Conservation (phyloP, 306 rosid genomes). For the Castanea sativa region DNA sequence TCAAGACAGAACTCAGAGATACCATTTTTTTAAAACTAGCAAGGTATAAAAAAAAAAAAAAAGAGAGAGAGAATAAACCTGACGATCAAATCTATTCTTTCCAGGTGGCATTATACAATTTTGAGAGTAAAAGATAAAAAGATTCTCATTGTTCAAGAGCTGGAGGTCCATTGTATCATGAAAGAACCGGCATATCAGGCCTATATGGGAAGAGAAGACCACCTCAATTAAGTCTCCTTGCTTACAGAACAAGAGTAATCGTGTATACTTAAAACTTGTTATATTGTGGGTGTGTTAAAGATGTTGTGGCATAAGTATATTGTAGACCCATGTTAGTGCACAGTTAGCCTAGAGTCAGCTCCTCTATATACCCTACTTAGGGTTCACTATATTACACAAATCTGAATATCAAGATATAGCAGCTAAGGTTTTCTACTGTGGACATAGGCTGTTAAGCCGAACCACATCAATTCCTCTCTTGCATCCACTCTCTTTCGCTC, state of each 20-base stretch:
- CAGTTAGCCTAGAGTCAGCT: too few relatives aligned
- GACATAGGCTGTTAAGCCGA: too few relatives aligned
- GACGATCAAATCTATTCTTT: neutral
- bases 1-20: neutral
- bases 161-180: neutral
- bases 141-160: neutral
- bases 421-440: too few relatives aligned
- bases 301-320: too few relatives aligned
- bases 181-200: slow-evolving; percentile 3
- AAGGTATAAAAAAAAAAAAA: neutral
- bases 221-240: neutral
- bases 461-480: too few relatives aligned
- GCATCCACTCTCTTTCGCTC: too few relatives aligned
- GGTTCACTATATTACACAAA: too few relatives aligned
- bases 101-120: slow-evolving; percentile 2
- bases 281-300: too few relatives aligned
- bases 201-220: neutral
- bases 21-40: neutral
- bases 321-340: too few relatives aligned
- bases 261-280: neutral
- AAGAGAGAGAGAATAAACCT: neutral
- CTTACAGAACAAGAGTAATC: neutral
- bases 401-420: too few relatives aligned
- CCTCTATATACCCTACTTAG: too few relatives aligned
- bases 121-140: slow-evolving; percentile 9